A percentile compares a stretch with the other conserved stretches of the same genome.
Conservation (phyloP, 805 yeast species). For the Starmerella riodocensis region DNA sequence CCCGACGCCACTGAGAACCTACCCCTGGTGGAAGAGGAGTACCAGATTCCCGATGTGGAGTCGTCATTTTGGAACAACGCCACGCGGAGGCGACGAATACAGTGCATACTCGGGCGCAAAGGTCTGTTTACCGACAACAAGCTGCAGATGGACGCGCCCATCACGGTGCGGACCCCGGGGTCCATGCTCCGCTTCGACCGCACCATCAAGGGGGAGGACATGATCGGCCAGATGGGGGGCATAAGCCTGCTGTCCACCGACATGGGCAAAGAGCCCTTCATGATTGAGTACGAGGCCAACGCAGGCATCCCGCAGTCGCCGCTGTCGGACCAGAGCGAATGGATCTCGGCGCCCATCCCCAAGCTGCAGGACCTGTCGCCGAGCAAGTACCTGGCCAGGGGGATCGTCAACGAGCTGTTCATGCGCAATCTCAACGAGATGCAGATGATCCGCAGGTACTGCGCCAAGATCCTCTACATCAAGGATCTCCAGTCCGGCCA, state of each 20-base stretch:
- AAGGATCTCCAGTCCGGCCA: conserved; percentile 63
- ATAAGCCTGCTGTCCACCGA: conserved; percentile 6
- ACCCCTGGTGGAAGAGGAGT: conserved; percentile 10
- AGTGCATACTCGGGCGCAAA: conserved; percentile 55
- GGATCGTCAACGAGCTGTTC: conserved; percentile 50
- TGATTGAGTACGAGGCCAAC: conserved; percentile 67
- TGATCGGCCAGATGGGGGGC: conserved; percentile 18
- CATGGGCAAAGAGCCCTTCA: conserved; percentile 27
- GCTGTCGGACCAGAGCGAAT: conserved; percentile 16
- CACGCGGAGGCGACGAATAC: conserved; percentile 63
- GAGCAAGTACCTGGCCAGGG: conserved; percentile 23
- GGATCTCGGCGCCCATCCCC: conserved; percentile 17
- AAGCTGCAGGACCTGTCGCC: conserved; percentile 33
- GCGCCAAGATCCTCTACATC: conserved; percentile 77
- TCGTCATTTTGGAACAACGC: conserved; percentile 53
- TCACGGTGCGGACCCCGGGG: conserved; percentile 49
- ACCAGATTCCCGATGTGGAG: conserved; percentile 25
- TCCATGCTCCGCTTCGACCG: conserved; percentile 48
- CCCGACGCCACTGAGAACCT: neutral
- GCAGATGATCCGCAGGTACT: conserved; percentile 76
- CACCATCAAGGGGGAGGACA: conserved; percentile 23
- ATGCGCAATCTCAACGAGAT: conserved; percentile 59
- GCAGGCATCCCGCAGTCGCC: conserved; percentile 64
- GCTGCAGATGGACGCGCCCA: conserved; percentile 55
- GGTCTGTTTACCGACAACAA: conserved; percentile 47